Conservation (phyloP, 2,329 filamentous ascomycete species). For the Fusarium hostae region DNA sequence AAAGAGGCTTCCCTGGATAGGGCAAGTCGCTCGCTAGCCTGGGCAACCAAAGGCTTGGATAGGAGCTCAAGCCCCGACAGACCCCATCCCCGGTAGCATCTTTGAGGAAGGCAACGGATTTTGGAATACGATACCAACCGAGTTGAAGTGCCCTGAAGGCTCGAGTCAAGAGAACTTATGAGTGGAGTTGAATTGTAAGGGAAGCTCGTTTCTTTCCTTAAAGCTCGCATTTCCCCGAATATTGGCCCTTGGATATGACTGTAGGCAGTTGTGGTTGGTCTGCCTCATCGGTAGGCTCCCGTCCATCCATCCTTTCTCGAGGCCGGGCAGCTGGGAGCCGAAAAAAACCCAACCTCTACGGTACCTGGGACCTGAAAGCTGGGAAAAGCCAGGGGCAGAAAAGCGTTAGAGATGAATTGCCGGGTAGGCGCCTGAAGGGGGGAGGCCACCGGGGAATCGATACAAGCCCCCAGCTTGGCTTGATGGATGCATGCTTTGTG, state of each 20-base stretch:
- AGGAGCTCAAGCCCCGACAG: conserved; percentile 16
- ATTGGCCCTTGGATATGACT: not conserved
- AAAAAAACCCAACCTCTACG: conserved; percentile 6
- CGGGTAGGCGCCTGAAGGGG: conserved; percentile 9
- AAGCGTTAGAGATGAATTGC: conserved; percentile 25
- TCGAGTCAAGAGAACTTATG: conserved; percentile 35
- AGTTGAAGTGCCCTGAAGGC: conserved; percentile 13
- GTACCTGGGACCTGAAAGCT: conserved; percentile 9
- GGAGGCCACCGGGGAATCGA: conserved; percentile 13
- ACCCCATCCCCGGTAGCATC: conserved; percentile 8
- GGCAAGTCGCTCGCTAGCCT: conserved; percentile 13
- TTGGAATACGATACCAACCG: not conserved
- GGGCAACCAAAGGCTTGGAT: conserved; percentile 3
- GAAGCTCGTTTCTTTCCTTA: conserved; percentile 2
- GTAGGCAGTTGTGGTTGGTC: not conserved
- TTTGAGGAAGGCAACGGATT: conserved; percentile 1
- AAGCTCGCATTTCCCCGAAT: conserved; percentile 17
- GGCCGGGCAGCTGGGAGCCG: conserved; percentile 16
- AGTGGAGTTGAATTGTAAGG: conserved; percentile 24
- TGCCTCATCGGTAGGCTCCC: conserved; percentile 25
- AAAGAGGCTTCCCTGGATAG: conserved; percentile 16
- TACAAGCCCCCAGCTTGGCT: conserved; percentile 10
- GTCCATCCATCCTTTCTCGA: conserved; percentile 2
- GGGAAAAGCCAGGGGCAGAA: conserved; percentile 22
- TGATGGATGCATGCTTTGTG: conserved; percentile 2